Evolutionary conservation across 306 rosid species (phyloP), one percentile per base, ranked within the genome.

Genomic region (Trifolium pratense): DNA sequence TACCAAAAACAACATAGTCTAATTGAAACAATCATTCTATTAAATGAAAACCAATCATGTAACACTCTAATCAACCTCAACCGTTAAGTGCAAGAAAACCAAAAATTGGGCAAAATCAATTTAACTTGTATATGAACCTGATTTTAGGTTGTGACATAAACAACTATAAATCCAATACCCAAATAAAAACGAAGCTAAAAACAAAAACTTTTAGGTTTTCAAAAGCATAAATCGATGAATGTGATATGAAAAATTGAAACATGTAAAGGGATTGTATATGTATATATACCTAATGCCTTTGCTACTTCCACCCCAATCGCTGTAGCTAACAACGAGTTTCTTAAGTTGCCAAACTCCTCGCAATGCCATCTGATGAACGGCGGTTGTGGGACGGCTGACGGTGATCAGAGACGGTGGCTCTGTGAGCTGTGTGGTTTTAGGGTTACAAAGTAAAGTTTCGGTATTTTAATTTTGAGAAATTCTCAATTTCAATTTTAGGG

Each of bases 221-320:
- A 5, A 58, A 66, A 66, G 25, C 20, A 66, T 25, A 68, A 66
- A 53, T 14, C 5, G 18, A 32, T n/a, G 57, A 68, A 51, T n/a
- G 7, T 49, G 61, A 49, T 3, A 66, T 2, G 15, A 13, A 39
- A 20, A 37, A 74, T 21, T 29, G 73, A 55, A 43, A 14, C 1
- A 16, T 36, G 26, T 9, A 49, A 69, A n/a, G 70, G 5, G 17
- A 42, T 26, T 58, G 40, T 11, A 21, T 10, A 21, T 10, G 15
- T 51, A 84, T 88, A 11, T 29, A 45, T 80, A 91, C 97, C 96
- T 89, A 75, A 89, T 88, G 37, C 98, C 98, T 83, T 88, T 84
- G 73, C 96, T 91, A 79, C 98, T 91, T 79, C 98, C 96, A 10
- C 97, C 97, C 97, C 96, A 93, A 66, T 91, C 81, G 60, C 85